Evolutionary conservation across 2,329 filamentous ascomycete genomes (phyloP).

Genomic region (Penicillium carneum): DNA sequence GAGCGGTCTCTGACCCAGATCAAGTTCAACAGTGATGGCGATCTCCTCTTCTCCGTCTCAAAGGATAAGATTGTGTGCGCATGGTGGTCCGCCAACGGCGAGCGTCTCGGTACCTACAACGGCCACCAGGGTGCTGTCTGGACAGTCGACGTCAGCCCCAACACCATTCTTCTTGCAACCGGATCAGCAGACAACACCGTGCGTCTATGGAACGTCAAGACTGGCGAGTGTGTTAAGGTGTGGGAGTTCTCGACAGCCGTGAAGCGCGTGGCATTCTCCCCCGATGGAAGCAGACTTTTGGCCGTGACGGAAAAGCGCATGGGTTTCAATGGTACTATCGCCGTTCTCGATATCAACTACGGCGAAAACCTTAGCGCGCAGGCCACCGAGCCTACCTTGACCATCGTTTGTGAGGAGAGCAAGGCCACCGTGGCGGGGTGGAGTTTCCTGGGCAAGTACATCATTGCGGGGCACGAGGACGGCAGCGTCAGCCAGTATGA

Average conservation of each 20-base stretch:
- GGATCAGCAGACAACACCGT: slow-evolving; percentile 98
- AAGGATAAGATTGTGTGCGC: slow-evolving; percentile 97
- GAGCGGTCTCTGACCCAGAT: slow-evolving; percentile 96
- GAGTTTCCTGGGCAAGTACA: slow-evolving; percentile 93
- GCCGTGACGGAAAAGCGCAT: slow-evolving; percentile 98
- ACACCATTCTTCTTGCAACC: slow-evolving; percentile 87
- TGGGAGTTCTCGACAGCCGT: slow-evolving; percentile 98
- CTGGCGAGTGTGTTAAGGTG: slow-evolving; percentile 89
- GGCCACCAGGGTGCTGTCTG: slow-evolving; percentile 98
- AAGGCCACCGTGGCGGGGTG: slow-evolving; percentile 97
- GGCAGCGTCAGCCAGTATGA: slow-evolving; percentile 91
- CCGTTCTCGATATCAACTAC: slow-evolving; percentile 86
- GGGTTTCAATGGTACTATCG: slow-evolving; percentile 92
- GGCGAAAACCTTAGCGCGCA: slow-evolving; percentile 80
- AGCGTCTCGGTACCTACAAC: slow-evolving; percentile 93
- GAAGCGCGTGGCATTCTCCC: slow-evolving; percentile 96
- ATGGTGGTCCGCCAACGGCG: slow-evolving; percentile 97
- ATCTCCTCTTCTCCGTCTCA: slow-evolving; percentile 91
- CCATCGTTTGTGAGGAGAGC: slow-evolving; percentile 91
- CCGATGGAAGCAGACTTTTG: slow-evolving; percentile 87
- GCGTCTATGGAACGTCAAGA: slow-evolving; percentile 93
- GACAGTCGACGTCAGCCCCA: slow-evolving; percentile 96
- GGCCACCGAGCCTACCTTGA: slow-evolving; percentile 79
- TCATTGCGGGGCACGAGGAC: slow-evolving; percentile 97
- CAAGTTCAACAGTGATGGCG: slow-evolving; percentile 93